Percentiles rank a stretch among this genome's conserved stretches.
Conservation (phyloP, 441 rosid species). For the Hypseocharis bilobata region DNA sequence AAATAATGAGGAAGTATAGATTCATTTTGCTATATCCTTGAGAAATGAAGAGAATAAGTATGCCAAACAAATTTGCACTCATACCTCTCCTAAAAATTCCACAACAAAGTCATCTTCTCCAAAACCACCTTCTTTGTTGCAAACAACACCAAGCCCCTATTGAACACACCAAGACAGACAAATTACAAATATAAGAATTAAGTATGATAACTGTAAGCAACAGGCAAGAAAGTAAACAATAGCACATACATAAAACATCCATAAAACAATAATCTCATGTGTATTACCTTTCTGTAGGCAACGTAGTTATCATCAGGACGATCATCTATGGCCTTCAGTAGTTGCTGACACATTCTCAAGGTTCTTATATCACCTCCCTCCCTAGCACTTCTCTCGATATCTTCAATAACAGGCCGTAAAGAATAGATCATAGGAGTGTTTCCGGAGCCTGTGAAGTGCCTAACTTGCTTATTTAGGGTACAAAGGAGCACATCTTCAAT, state of each 20-base stretch:
- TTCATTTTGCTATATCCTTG: neutral
- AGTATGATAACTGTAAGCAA: slow-evolving; percentile 7
- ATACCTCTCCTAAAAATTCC: slow-evolving; percentile 98
- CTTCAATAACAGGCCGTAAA: slow-evolving; percentile 75
- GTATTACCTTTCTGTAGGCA: slow-evolving; percentile 82
- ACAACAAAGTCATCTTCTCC: slow-evolving; percentile 90
- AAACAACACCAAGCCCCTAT: slow-evolving; percentile 98
- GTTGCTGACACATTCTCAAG: slow-evolving; percentile 61
- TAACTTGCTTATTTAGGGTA: slow-evolving; percentile 72
- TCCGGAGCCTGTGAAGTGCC: slow-evolving; percentile 78
- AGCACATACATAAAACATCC: neutral
- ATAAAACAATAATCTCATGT: slow-evolving; percentile 14
- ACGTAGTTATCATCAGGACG: slow-evolving; percentile 95
- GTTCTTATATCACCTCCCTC: slow-evolving; percentile 60
- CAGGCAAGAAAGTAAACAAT: slow-evolving; percentile 2
- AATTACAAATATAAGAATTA: slow-evolving; percentile 11
- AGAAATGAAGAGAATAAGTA: neutral
- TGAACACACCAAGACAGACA: slow-evolving; percentile 25
- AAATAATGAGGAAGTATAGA: neutral
- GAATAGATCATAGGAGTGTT: slow-evolving; percentile 86
- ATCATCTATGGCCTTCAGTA: slow-evolving; percentile 71
- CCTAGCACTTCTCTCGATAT: slow-evolving; percentile 59
- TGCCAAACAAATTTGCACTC: neutral
- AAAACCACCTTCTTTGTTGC: slow-evolving; percentile 92
- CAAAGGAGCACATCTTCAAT: slow-evolving; percentile 81